Conservation (phyloP, 306 rosid genomes). For the Luffa acutangula region DNA sequence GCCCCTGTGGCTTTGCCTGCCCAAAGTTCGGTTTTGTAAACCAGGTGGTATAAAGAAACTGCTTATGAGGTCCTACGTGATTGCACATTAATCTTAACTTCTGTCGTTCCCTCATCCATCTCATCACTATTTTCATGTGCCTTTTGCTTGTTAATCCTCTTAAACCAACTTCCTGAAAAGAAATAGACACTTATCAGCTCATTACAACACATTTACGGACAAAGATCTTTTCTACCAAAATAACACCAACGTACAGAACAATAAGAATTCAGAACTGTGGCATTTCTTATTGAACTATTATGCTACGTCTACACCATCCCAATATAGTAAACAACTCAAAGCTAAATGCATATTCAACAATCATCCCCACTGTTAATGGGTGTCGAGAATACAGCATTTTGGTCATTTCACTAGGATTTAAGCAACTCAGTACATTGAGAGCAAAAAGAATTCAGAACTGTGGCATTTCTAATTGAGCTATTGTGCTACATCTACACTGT, state of each 20-base stretch:
- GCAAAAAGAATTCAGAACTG: too few species aligned
- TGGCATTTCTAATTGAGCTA: too few species aligned
- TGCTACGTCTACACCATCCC: not conserved
- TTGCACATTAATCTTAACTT: slow-evolving; percentile 72
- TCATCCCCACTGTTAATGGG: not conserved
- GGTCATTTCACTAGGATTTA: not conserved
- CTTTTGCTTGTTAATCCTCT: slow-evolving; percentile 73
- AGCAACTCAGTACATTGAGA: not conserved
- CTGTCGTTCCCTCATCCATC: slow-evolving; percentile 95
- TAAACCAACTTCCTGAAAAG: slow-evolving; percentile 59
- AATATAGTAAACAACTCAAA: not conserved
- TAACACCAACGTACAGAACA: not conserved
- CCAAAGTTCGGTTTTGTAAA: slow-evolving; percentile 41
- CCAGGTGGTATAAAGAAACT: slow-evolving; percentile 80
- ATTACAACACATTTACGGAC: not conserved
- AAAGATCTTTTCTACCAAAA: not conserved
- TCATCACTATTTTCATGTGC: slow-evolving; percentile 75
- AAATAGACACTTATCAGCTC: not conserved
- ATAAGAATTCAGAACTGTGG: not conserved
- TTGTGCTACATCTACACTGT: too few species aligned
- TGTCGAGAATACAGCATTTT: not conserved
- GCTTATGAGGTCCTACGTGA: slow-evolving; percentile 71
- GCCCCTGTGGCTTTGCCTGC: slow-evolving; percentile 16
- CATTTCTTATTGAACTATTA: not conserved
- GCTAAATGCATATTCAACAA: not conserved